Evolutionary conservation across 768 basidiomycete species (phyloP).

Genomic region (Sporobolomyces pararoseus): DNA sequence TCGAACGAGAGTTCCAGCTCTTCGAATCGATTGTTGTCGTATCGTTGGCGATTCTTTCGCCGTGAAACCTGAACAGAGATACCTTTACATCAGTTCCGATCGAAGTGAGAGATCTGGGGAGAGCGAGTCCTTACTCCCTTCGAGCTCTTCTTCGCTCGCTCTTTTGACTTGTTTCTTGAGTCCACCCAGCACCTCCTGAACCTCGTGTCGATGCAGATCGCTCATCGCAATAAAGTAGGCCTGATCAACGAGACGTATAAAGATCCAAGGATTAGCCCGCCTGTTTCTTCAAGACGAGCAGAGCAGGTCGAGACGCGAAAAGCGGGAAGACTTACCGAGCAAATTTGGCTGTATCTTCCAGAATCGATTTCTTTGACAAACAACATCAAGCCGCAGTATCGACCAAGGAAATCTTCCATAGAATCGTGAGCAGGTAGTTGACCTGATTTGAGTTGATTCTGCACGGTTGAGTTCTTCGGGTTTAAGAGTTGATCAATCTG

Average conservation of each 20-base stretch:
- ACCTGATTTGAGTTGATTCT: neutral
- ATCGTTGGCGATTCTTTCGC: constrained; percentile 28
- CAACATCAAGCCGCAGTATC: constrained; percentile 82
- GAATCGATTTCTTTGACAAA: constrained; percentile 98
- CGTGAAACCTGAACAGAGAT: constrained; percentile 17
- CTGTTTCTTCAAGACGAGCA: no score
- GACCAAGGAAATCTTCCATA: constrained; percentile 76
- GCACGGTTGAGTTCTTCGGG: constrained; percentile 14
- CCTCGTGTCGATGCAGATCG: constrained; percentile 73
- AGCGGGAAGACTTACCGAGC: constrained; percentile 62
- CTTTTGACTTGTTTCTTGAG: constrained; percentile 64
- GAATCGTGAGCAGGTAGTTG: constrained; percentile 59
- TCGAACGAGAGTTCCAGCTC: constrained; percentile 80
- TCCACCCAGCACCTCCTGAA: constrained; percentile 65
- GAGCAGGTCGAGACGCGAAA: no score
- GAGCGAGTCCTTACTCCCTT: constrained; percentile 58
- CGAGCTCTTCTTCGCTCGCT: constrained; percentile 66
- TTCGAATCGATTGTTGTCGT: constrained; percentile 56
- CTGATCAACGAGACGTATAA: no score
- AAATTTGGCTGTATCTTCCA: constrained; percentile 75
- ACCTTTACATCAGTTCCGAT: neutral
- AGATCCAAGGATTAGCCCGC: no score
- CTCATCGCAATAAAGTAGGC: constrained; percentile 85
- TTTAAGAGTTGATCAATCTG: constrained; percentile 50
- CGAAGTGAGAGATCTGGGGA: no score